Evolutionary conservation across 2,329 filamentous ascomycete genomes (phyloP), one percentile per base, ranked within the genome.

Genomic region (Botrytis pseudocinerea): DNA sequence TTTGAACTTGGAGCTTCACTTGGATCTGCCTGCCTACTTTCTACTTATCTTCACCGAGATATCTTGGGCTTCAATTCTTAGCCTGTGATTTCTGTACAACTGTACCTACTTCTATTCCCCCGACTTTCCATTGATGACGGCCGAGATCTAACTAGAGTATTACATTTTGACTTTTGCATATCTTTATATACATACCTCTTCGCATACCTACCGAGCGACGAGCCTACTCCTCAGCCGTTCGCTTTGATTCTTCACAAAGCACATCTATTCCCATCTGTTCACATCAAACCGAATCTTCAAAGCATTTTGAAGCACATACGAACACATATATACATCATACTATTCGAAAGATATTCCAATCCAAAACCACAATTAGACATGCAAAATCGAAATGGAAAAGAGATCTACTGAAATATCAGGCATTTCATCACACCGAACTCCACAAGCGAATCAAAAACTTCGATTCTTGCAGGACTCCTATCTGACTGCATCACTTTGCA

Each of bases 391-490:
- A 51, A 46, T 66, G 25, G 25, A 42, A 40, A 28, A 35, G 54
- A 51, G 18, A 57, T 32, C 22, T 48, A 66, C 69, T 72, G 72
- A 68, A 62, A 72, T 60, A 54, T 72, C 73, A 74, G 73, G 73
- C 73, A 69, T 59, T 60, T 57, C 46, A 60, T 73, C 65, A 73
- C 70, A 66, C n/a, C 18, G 40, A 10, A 8, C 1, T 48, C 70
- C 38, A 51, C 71, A 69, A 72, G 71, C 71, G 71, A 72, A 72
- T 72, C 71, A 69, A 63, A 46, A 64, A n/a, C 66, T 63, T 63
- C 66, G 57, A 61, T 64, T 66, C 42, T 54, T 73, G 61, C 71
- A 71, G 65, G 28, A 70, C 73, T 66, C 73, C 73, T 72, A 73
- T 74, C 70, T 51, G 44, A 62, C 61, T 38, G 59, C 65, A 74